phyloP scores from a whole-genome alignment of 1,284 basidiomycete genomes.

The Cutaneotrichosporon cavernicola region DNA sequence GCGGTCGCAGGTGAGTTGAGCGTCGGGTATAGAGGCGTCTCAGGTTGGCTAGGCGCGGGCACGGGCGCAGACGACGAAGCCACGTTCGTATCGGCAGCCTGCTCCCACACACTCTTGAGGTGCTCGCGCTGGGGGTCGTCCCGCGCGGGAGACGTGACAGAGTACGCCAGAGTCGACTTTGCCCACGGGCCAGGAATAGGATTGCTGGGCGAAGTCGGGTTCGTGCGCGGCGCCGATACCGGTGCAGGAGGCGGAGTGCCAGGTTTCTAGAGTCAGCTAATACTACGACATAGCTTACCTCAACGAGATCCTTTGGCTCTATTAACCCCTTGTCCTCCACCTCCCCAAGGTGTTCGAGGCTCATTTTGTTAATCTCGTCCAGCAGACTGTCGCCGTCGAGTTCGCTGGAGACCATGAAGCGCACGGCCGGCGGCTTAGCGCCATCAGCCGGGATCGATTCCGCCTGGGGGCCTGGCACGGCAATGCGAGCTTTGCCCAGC shows the following conservation, averaged over 20 bases:
- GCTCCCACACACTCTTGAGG: conserved; percentile 45
- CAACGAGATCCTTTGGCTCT: conserved; percentile 19
- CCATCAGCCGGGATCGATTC: neutral
- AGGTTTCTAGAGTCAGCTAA: conserved; percentile 27
- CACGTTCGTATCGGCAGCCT: conserved; percentile 16
- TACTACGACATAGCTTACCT: conserved; percentile 26
- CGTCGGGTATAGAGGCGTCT: conserved; percentile 44
- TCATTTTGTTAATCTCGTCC: conserved; percentile 53
- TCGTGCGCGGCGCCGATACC: conserved; percentile 19
- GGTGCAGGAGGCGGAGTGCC: conserved; percentile 34
- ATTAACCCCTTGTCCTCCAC: conserved; percentile 29
- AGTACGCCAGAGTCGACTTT: conserved; percentile 31
- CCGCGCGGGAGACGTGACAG: conserved; percentile 31
- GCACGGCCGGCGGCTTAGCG: conserved; percentile 20
- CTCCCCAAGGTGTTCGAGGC: conserved; percentile 47
- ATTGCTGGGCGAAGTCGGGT: conserved; percentile 27
- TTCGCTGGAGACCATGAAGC: conserved; percentile 54
- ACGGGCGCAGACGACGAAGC: conserved; percentile 12
- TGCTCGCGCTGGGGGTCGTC: conserved; percentile 39
- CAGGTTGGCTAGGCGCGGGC: conserved; percentile 22
- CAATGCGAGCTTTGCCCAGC: conserved; percentile 4
- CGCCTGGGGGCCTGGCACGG: neutral
- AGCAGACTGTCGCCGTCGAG: conserved; percentile 51
- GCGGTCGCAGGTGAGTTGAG: conserved; percentile 38
- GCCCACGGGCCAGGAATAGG: conserved; percentile 31